Conservation (phyloP, 2,329 filamentous ascomycete species). For the Pyrenochaeta sp. region DNA sequence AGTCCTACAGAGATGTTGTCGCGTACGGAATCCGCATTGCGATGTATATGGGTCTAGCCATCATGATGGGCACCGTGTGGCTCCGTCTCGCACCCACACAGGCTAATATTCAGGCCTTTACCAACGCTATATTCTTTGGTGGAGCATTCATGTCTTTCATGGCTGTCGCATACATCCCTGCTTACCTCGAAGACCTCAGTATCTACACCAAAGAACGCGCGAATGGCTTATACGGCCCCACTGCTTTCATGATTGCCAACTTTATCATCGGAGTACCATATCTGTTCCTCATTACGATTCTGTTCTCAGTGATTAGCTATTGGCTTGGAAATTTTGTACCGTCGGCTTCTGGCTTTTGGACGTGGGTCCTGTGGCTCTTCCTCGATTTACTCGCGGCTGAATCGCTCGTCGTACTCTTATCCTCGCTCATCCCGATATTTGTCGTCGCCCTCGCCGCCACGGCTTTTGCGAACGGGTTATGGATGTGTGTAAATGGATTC, state of each 20-base stretch:
- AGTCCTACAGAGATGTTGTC: conserved; percentile 83
- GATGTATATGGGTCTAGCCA: conserved; percentile 82
- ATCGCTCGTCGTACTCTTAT: conserved; percentile 80
- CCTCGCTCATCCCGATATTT: conserved; percentile 77
- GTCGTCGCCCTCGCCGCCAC: conserved; percentile 81
- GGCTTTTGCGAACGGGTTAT: conserved; percentile 86
- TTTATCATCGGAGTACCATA: conserved; percentile 84
- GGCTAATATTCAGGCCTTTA: conserved; percentile 79
- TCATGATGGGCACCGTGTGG: conserved; percentile 92
- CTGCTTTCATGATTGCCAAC: conserved; percentile 78
- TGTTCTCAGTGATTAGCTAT: conserved; percentile 80
- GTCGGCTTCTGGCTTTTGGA: conserved; percentile 72
- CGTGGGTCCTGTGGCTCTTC: conserved; percentile 84
- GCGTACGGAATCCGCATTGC: conserved; percentile 83
- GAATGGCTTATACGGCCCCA: conserved; percentile 81
- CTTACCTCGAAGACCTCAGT: conserved; percentile 79
- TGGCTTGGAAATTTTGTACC: conserved; percentile 81
- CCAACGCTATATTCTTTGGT: conserved; percentile 75
- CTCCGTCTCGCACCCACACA: conserved; percentile 74
- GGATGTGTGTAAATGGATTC: conserved; percentile 89
- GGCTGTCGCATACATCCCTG: conserved; percentile 80
- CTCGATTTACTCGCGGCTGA: conserved; percentile 84
- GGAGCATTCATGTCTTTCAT: conserved; percentile 64
- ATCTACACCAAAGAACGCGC: conserved; percentile 79
- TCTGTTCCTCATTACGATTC: conserved; percentile 77